Evolutionary conservation across 495 filamentous ascomycete species (phyloP).

Genomic region (Articulospora tetracladia): DNA sequence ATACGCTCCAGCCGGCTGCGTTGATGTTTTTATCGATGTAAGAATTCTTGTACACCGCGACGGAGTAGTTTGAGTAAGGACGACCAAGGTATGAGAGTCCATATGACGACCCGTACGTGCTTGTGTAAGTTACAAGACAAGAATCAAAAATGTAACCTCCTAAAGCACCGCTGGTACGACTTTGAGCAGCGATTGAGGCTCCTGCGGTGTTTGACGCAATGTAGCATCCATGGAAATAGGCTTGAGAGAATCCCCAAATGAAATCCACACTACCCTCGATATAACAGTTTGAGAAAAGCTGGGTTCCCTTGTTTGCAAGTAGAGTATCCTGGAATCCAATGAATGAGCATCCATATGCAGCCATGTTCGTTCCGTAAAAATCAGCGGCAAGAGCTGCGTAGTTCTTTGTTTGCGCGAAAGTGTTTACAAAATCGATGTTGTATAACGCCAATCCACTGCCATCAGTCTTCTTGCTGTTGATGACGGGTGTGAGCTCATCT

Average conservation of each 20-base stretch:
- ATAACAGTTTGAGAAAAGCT: slow-evolving; percentile 21
- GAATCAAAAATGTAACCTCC: slow-evolving; percentile 30
- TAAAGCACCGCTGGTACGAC: slow-evolving; percentile 19
- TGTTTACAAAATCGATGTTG: slow-evolving; percentile 25
- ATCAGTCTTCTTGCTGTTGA: slow-evolving; percentile 17
- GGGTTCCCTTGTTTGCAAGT: slow-evolving; percentile 15
- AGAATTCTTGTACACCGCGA: slow-evolving; percentile 20
- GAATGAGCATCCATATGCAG: slow-evolving; percentile 20
- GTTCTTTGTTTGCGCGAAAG: slow-evolving; percentile 21
- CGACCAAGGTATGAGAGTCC: slow-evolving; percentile 18
- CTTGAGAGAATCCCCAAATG: slow-evolving; percentile 41
- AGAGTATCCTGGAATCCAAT: slow-evolving; percentile 26
- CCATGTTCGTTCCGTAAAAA: slow-evolving; percentile 20
- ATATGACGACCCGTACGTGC: slow-evolving; percentile 3
- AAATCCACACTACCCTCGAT: slow-evolving; percentile 57
- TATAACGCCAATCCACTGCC: slow-evolving; percentile 17
- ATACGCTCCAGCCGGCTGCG: slow-evolving; percentile 22
- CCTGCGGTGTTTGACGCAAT: background rate
- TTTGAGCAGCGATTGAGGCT: slow-evolving; percentile 27
- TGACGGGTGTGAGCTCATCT: slow-evolving; percentile 27
- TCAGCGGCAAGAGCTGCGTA: slow-evolving; percentile 28
- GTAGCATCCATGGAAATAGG: slow-evolving; percentile 22
- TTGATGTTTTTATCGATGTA: slow-evolving; percentile 20
- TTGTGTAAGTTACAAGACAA: slow-evolving; percentile 19
- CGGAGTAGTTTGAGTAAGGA: slow-evolving; percentile 19